phyloP scores from a whole-genome alignment of 2,329 filamentous ascomycete genomes.

The Verticillium zaregamsianum region DNA sequence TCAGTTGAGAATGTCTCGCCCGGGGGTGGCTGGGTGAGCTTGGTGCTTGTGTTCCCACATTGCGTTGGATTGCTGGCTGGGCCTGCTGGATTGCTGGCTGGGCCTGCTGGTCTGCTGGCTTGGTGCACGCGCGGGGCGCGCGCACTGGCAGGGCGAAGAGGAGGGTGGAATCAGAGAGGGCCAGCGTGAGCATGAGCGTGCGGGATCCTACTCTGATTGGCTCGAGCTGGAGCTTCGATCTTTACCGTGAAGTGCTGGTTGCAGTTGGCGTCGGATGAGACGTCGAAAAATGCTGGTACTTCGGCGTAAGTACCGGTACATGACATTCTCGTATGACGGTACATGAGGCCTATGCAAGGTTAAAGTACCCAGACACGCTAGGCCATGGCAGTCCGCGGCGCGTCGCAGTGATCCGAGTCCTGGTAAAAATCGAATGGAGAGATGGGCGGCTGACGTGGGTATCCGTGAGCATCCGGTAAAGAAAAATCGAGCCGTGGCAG shows the following conservation, averaged over 20 bases:
- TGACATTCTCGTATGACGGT: constrained; percentile 17
- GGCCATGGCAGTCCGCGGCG: background rate
- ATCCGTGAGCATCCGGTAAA: background rate
- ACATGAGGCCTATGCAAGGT: constrained; percentile 21
- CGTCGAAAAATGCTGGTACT: constrained; percentile 11
- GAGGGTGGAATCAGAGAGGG: background rate
- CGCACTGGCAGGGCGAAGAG: background rate
- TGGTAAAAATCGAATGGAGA: background rate
- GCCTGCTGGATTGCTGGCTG: background rate
- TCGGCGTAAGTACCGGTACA: constrained; percentile 20
- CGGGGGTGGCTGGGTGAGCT: background rate
- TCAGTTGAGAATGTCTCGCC: background rate
- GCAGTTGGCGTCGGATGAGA: background rate
- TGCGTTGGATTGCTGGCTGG: background rate
- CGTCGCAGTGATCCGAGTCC: background rate
- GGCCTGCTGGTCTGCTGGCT: background rate
- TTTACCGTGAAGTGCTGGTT: background rate
- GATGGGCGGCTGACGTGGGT: background rate
- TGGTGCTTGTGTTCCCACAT: background rate
- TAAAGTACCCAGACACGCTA: constrained; percentile 19
- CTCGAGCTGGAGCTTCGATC: background rate
- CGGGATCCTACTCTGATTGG: constrained; percentile 5
- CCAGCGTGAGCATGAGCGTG: background rate
- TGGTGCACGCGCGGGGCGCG: background rate
- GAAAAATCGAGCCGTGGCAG: background rate